Percentiles rank a stretch among this genome's conserved stretches.
Conservation (phyloP, 352 stramenopile species). For the Pythium rishiriense region DNA sequence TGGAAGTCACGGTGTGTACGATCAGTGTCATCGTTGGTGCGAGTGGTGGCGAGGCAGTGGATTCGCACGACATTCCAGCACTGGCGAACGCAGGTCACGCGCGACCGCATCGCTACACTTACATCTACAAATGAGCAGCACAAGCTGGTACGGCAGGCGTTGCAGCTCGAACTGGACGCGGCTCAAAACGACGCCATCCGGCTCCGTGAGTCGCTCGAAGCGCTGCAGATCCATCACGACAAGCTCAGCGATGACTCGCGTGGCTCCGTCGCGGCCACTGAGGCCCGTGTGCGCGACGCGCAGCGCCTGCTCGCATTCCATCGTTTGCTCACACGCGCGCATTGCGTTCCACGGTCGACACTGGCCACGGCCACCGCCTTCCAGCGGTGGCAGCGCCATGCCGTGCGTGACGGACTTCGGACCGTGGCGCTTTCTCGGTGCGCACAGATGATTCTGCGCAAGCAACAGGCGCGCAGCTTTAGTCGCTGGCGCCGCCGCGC, state of each 20-base stretch:
- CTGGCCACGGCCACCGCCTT: neutral
- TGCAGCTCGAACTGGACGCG: neutral
- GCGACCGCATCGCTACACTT: neutral
- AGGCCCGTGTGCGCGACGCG: neutral
- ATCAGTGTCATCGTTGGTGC: neutral
- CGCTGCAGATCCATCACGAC: neutral
- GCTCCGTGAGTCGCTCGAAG: neutral
- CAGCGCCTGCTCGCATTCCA: neutral
- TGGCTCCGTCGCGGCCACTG: neutral
- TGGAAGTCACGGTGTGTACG: neutral
- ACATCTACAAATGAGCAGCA: neutral
- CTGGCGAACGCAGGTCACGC: neutral
- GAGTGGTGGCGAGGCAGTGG: neutral
- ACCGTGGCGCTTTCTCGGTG: neutral
- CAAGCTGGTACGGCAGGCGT: neutral
- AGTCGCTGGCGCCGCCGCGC: constrained; percentile 9
- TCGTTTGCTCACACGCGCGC: neutral
- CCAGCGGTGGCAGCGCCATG: constrained; percentile 1
- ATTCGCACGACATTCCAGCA: neutral
- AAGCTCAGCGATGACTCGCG: too few relatives aligned
- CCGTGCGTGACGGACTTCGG: neutral
- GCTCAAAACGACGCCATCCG: neutral
- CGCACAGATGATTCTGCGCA: neutral
- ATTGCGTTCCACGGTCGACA: neutral
- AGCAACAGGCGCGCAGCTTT: constrained; percentile 2